A percentile compares a stretch with the other conserved stretches of the same genome.
Evolutionary conservation across 2,329 filamentous ascomycete species (phyloP).

Genomic region (Shiraia sp.): DNA sequence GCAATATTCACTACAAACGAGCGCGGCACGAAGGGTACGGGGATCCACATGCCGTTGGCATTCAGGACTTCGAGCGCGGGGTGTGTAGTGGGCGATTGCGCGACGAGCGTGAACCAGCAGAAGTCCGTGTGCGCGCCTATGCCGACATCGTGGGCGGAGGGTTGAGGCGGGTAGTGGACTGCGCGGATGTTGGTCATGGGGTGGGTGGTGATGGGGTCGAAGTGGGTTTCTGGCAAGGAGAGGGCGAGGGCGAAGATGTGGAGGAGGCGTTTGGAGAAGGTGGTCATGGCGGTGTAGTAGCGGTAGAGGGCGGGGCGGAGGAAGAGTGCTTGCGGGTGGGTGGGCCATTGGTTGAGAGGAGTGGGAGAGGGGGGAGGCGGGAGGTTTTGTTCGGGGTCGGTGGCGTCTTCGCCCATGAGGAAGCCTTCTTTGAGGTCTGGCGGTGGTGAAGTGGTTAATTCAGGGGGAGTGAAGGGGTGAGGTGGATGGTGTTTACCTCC

Average conservation of each 20-base stretch:
- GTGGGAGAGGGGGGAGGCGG: conserved; percentile 15
- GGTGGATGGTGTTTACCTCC: conserved; percentile 24
- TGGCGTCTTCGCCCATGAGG: conserved; percentile 41
- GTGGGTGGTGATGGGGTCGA: conserved; percentile 45
- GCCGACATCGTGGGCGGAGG: conserved; percentile 37
- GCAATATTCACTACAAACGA: conserved; percentile 50
- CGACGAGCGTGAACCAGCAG: conserved; percentile 49
- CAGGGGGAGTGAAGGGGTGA: neutral
- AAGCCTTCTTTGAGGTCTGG: conserved; percentile 42
- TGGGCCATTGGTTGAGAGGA: conserved; percentile 39
- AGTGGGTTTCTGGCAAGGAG: conserved; percentile 43
- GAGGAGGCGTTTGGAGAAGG: conserved; percentile 38
- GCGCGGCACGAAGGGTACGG: conserved; percentile 39
- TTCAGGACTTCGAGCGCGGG: conserved; percentile 48
- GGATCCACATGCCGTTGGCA: conserved; percentile 48
- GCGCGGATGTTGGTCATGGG: conserved; percentile 50
- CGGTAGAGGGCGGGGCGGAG: conserved; percentile 35
- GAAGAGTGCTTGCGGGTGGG: conserved; percentile 29
- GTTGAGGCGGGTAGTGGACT: conserved; percentile 48
- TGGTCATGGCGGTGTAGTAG: conserved; percentile 37
- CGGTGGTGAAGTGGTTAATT: conserved; percentile 1
- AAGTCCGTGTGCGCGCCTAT: conserved; percentile 51
- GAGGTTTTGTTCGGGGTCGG: conserved; percentile 34
- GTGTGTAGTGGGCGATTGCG: conserved; percentile 27
- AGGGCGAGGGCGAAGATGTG: conserved; percentile 46